phyloP scores from a whole-genome alignment of 2,329 filamentous ascomycete species.

The Verticillium tricorpus region DNA sequence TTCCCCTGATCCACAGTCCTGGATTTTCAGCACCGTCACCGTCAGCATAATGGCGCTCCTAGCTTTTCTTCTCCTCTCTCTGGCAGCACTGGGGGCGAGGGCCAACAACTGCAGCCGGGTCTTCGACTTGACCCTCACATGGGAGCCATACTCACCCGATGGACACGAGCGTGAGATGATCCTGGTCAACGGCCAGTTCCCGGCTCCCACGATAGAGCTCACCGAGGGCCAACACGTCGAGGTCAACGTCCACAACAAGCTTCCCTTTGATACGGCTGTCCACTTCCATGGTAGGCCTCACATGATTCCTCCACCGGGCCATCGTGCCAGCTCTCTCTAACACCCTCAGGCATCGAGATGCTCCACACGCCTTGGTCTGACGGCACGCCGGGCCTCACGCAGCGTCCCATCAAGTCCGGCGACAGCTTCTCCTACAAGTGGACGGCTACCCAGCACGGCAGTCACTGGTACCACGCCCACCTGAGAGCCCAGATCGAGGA shows the following conservation, averaged over 20 bases:
- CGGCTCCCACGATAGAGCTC: conserved; percentile 54
- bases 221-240: conserved; percentile 45
- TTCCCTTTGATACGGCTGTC: conserved; percentile 41
- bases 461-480: conserved; percentile 60
- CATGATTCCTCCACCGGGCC: background rate
- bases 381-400: conserved; percentile 53
- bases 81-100: conserved; percentile 10
- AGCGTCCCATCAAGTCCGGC: conserved; percentile 45
- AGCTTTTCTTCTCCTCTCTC: conserved; percentile 5
- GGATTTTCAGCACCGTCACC: background rate
- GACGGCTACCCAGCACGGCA: conserved; percentile 51
- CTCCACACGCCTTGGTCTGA: conserved; percentile 52
- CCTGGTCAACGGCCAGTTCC: conserved; percentile 56
- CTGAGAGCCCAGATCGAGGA: conserved; percentile 52
- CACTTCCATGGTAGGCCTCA: conserved; percentile 41
- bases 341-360: conserved; percentile 22
- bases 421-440: conserved; percentile 47
- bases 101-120: conserved; percentile 7
- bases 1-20: background rate
- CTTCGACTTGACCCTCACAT: conserved; percentile 27
- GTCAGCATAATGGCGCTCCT: background rate
- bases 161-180: conserved; percentile 39
- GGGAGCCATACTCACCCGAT: conserved; percentile 34
- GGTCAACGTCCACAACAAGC: conserved; percentile 39
- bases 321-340: background rate